Evolutionary conservation across 805 yeast species (phyloP).

Genomic region (Zygosaccharomyces siamensis): DNA sequence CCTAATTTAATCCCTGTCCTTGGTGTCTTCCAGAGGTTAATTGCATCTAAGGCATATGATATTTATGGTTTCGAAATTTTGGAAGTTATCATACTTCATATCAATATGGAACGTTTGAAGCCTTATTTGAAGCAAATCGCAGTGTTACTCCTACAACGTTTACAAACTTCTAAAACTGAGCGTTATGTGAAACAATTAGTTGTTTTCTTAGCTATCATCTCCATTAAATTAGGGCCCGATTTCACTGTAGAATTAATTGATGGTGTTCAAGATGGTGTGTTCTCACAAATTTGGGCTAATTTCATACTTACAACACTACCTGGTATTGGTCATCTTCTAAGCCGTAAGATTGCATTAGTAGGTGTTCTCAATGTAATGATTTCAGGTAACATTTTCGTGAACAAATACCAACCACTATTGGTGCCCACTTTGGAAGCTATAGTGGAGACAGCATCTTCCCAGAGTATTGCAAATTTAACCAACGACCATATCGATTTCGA

Average conservation of each 20-base stretch:
- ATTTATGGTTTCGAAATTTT: conserved; percentile 78
- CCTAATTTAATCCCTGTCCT: conserved; percentile 67
- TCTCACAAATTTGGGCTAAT: conserved; percentile 43
- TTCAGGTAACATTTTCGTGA: conserved; percentile 32
- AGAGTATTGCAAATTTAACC: conserved; percentile 37
- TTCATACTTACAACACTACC: conserved; percentile 41
- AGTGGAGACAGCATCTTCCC: conserved; percentile 37
- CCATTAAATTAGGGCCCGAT: conserved; percentile 44
- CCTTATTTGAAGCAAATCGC: conserved; percentile 68
- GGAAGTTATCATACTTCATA: conserved; percentile 56
- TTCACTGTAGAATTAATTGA: conserved; percentile 66
- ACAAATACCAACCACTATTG: conserved; percentile 41
- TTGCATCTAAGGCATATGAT: conserved; percentile 81
- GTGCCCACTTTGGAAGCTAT: conserved; percentile 42
- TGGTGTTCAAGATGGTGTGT: conserved; percentile 60
- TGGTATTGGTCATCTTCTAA: conserved; percentile 46
- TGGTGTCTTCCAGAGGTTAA: conserved; percentile 94
- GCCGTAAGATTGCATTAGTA: conserved; percentile 49
- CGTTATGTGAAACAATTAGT: conserved; percentile 69
- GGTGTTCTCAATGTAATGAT: conserved; percentile 47
- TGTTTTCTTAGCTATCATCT: conserved; percentile 52
- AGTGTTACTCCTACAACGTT: conserved; percentile 67
- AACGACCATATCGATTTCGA: conserved; percentile 38
- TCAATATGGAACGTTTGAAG: conserved; percentile 48
- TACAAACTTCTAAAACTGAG: conserved; percentile 78